Conservation (phyloP, 2,329 filamentous ascomycete genomes). For the Salinomyces thailandicus region DNA sequence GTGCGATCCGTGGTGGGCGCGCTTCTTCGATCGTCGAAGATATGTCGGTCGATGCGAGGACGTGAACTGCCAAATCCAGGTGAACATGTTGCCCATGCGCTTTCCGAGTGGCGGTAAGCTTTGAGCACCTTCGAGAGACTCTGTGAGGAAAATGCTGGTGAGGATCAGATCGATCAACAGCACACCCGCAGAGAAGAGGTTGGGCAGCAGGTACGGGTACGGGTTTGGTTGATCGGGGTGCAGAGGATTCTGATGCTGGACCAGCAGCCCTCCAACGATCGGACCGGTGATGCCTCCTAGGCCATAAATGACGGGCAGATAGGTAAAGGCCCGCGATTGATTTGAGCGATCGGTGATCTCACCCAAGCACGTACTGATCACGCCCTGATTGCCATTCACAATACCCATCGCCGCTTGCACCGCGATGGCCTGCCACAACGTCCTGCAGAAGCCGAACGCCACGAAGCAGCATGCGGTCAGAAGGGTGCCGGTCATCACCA, state of each 20-base stretch:
- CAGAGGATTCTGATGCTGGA: conserved; percentile 52
- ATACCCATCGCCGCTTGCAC: conserved; percentile 87
- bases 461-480: conserved; percentile 72
- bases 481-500: conserved; percentile 72
- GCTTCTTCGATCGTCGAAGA: conserved; percentile 29
- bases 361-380: conserved; percentile 86
- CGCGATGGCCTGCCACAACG: conserved; percentile 71
- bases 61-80: conserved; percentile 61
- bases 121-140: conserved; percentile 63
- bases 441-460: conserved; percentile 75
- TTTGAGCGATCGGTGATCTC: conserved; percentile 94
- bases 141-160: conserved; percentile 71
- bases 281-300: conserved; percentile 89
- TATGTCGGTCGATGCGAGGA: conserved; percentile 51
- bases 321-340: conserved; percentile 86
- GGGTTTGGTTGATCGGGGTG: conserved; percentile 40
- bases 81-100: conserved; percentile 50
- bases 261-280: conserved; percentile 75
- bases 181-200: conserved; percentile 64
- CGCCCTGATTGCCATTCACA: conserved; percentile 87
- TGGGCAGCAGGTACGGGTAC: conserved; percentile 79
- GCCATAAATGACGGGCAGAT: conserved; percentile 91
- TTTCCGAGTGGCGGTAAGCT: conserved; percentile 50
- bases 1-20: conserved; percentile 4
- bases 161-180: conserved; percentile 63